A percentile compares a stretch with the other conserved stretches of the same genome.
Conservation (phyloP, 2,329 filamentous ascomycete genomes). For the Blastomyces parvus region DNA sequence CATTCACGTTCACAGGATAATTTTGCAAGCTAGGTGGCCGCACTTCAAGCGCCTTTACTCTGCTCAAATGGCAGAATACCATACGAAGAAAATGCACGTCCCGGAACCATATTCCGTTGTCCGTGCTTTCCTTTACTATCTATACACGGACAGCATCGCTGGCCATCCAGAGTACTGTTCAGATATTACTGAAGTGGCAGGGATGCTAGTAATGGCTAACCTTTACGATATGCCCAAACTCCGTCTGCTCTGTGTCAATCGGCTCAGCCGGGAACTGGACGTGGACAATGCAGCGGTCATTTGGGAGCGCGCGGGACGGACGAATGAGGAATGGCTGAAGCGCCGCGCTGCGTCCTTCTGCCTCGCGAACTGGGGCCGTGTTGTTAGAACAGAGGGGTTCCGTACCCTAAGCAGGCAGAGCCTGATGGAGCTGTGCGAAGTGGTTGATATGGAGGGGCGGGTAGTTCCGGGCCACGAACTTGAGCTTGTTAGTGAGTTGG, state of each 20-base stretch:
- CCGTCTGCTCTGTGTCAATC: constrained; percentile 80
- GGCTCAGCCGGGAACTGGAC: constrained; percentile 81
- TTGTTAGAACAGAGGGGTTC: constrained; percentile 85
- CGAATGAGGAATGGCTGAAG: constrained; percentile 88
- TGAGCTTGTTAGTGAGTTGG: constrained; percentile 49
- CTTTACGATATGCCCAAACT: constrained; percentile 96
- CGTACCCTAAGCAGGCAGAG: constrained; percentile 66
- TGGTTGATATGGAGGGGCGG: constrained; percentile 85
- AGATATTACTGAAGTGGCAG: constrained; percentile 72
- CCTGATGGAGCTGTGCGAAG: constrained; percentile 83
- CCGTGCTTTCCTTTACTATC: constrained; percentile 86
- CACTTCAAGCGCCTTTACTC: constrained; percentile 89
- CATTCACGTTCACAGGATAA: constrained; percentile 91
- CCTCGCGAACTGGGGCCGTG: constrained; percentile 85
- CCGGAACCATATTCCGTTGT: constrained; percentile 93
- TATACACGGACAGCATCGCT: constrained; percentile 87
- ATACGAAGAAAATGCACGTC: constrained; percentile 95
- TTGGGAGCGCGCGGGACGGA: constrained; percentile 86
- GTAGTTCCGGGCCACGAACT: constrained; percentile 83
- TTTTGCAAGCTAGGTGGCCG: constrained; percentile 89
- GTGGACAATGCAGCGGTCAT: constrained; percentile 91
- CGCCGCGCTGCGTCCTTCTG: constrained; percentile 81
- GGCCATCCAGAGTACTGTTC: constrained; percentile 51
- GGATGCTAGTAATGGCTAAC: constrained; percentile 93
- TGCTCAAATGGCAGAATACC: constrained; percentile 93